Conservation (phyloP, 768 basidiomycete species). For the Xerocomus potaroensis region DNA sequence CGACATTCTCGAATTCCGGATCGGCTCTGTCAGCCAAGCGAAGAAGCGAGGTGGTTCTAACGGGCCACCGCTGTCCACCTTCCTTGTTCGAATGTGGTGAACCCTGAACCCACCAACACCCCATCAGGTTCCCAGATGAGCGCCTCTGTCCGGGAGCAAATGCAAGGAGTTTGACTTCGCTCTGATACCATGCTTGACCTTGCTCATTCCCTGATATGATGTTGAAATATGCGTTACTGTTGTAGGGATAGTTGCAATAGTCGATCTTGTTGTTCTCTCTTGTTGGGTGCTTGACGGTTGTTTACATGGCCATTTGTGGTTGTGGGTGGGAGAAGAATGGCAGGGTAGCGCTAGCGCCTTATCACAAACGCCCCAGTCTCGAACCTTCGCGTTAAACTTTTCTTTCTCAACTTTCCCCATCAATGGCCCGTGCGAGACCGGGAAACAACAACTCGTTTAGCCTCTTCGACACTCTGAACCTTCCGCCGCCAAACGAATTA, state of each 20-base stretch:
- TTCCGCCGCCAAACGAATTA: neutral
- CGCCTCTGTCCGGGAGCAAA: neutral
- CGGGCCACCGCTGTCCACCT: no score
- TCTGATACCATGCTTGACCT: neutral
- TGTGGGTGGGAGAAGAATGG: neutral
- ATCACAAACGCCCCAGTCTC: neutral
- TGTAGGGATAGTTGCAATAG: neutral
- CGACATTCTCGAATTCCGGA: constrained; percentile 48
- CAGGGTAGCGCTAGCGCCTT: no score
- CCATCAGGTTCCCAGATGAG: neutral
- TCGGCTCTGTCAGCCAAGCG: constrained; percentile 34
- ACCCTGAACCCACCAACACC: constrained; percentile 6
- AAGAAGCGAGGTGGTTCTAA: constrained; percentile 19
- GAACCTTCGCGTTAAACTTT: no score
- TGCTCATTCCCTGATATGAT: no score
- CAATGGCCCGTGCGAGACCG: constrained; percentile 1
- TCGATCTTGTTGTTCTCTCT: neutral
- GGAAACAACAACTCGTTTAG: constrained; percentile 6
- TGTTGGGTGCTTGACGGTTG: constrained; percentile 17
- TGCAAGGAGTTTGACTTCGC: neutral
- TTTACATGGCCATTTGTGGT: constrained; percentile 12
- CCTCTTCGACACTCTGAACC: neutral
- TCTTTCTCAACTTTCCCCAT: constrained; percentile 2
- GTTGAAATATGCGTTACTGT: no score
- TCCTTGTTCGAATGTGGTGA: neutral